Evolutionary conservation across 1,284 basidiomycete species (phyloP), one percentile per base, ranked within the genome.

Genomic region (Porodaedalea pini): DNA sequence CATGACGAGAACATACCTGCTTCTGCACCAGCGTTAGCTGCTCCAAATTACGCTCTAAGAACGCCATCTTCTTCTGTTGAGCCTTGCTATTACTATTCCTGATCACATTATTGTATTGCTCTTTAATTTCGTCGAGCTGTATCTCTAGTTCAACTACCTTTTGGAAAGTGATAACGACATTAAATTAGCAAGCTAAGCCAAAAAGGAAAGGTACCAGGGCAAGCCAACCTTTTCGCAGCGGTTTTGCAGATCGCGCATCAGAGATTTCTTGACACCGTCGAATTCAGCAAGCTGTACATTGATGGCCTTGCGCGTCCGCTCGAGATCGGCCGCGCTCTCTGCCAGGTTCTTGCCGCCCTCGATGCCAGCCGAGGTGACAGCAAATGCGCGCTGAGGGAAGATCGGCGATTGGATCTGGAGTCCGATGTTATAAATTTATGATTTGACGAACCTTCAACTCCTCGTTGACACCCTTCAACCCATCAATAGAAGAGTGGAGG

Each of bases 141-240:
- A 99, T 98, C 74, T 99, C 97, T 49, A 99, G 85, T 74, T 99
- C 97, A 58, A 99, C 96, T 43, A 99, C 95, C 94, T 96, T 66
- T 17, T 36, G 17, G 58, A 56, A 50, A 15, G 23, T 56, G 43
- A 37, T 40, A 37, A 36, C 10, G 11, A 6, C 21, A 2, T 21
- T 13, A 4, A 21, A 7, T 23, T 27, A 41, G 49, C 21, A 19
- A 41, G 23, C 10, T 8, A 6, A 41, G 7, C 21, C 21, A 29
- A 2, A 43, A 43, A 39, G 21, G 34, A 19, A 45, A 44, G 7
- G 31, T 10, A n/a, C n/a, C n/a, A 44, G 40, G 39, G 7, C 21
- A 45, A 57, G 63, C 76, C 62, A 57, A 92, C 94, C 87, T 99
- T 99, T 79, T 99, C 97, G 72, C 97, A 99, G 45, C 97, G 94